Evolutionary conservation across 1,284 basidiomycete species (phyloP).

Genomic region (Malassezia restricta): DNA sequence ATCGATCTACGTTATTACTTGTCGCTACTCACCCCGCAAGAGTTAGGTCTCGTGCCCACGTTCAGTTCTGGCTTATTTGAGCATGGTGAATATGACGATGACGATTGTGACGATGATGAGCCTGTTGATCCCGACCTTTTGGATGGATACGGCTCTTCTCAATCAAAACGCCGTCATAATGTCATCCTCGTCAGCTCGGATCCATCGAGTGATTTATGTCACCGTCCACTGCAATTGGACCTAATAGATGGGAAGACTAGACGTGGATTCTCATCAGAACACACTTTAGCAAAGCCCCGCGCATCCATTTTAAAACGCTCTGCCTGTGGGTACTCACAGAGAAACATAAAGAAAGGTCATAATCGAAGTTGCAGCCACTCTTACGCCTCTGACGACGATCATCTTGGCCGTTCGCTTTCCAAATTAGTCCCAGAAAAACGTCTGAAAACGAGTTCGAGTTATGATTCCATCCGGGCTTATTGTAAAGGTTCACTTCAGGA

Average conservation of each 20-base stretch:
- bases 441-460: neutral
- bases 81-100: constrained; percentile 2
- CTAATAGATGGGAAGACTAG: constrained; percentile 6
- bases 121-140: constrained; percentile 14
- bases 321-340: no score
- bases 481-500: neutral
- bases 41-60: neutral
- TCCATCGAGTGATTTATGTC: constrained; percentile 28
- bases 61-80: neutral
- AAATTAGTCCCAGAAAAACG: neutral
- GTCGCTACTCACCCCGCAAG: neutral
- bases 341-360: neutral
- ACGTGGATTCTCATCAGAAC: neutral
- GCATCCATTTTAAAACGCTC: neutral
- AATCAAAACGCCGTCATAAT: neutral
- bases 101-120: constrained; percentile 23
- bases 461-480: neutral
- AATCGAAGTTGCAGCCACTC: neutral
- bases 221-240: constrained; percentile 28
- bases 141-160: constrained; percentile 13
- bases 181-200: constrained; percentile 26
- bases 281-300: neutral
- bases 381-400: neutral
- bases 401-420: neutral
- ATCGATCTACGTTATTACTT: neutral